Evolutionary conservation across 805 yeast genomes (phyloP).

Genomic region (Saccharomycodes ludwigii): DNA sequence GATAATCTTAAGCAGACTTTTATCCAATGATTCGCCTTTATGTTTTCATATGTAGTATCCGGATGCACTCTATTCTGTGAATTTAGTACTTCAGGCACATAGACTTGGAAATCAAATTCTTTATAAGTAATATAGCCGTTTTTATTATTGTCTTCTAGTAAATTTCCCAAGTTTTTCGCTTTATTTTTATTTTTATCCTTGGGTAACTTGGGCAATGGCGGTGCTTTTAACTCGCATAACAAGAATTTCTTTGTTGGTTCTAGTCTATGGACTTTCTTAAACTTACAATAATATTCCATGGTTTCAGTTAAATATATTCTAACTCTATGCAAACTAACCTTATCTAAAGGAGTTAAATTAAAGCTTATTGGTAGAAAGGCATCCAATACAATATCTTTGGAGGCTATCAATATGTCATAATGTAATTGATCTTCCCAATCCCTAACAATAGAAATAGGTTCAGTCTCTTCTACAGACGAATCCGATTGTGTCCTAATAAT

Average conservation of each 20-base stretch:
- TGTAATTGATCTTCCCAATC: constrained; percentile 91
- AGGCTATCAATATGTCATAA: constrained; percentile 84
- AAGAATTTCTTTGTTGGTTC: constrained; percentile 81
- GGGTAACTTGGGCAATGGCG: constrained; percentile 24
- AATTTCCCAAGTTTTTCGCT: constrained; percentile 29
- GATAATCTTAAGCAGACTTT: constrained; percentile 78
- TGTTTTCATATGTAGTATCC: constrained; percentile 67
- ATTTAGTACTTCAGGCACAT: constrained; percentile 58
- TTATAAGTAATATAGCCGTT: constrained; percentile 53
- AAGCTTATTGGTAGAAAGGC: constrained; percentile 76
- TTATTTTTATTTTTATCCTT: constrained; percentile 23
- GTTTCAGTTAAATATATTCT: constrained; percentile 81
- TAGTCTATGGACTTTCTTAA: constrained; percentile 79
- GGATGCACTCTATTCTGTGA: constrained; percentile 59
- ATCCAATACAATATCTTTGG: constrained; percentile 78
- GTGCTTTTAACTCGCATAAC: constrained; percentile 69
- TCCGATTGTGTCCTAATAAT: constrained; percentile 70
- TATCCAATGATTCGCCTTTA: constrained; percentile 92
- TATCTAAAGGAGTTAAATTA: constrained; percentile 74
- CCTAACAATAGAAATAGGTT: constrained; percentile 80
- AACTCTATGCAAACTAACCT: constrained; percentile 73
- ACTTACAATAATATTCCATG: constrained; percentile 76
- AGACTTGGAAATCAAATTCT: constrained; percentile 79
- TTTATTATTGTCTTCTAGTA: constrained; percentile 24
- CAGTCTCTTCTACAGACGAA: constrained; percentile 73